These are phyloP conservation scores for Huiozyma naganishii DNA, from an alignment of 805 yeast genomes.

Conservation along the genomic window DNA sequence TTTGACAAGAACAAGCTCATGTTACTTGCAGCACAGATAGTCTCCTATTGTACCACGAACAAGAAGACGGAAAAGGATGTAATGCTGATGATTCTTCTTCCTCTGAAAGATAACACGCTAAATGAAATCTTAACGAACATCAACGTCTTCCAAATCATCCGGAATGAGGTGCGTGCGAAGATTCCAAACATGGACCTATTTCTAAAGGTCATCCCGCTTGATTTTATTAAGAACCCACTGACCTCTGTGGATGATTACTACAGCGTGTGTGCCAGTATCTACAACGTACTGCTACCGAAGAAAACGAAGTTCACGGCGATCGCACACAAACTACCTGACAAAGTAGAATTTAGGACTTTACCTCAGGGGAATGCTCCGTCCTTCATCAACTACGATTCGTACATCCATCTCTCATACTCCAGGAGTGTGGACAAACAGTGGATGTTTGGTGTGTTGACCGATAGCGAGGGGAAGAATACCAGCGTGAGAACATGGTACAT, in stretches of 20 bases:
- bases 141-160: slow-evolving; percentile 38
- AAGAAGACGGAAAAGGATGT: slow-evolving; percentile 19
- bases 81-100: slow-evolving; percentile 22
- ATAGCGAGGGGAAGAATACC: slow-evolving; percentile 61
- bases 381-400: slow-evolving; percentile 42
- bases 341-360: slow-evolving; percentile 35
- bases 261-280: slow-evolving; percentile 42
- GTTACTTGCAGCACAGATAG: slow-evolving; percentile 37
- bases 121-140: slow-evolving; percentile 39
- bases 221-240: slow-evolving; percentile 29
- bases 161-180: slow-evolving; percentile 24
- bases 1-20: slow-evolving; percentile 37
- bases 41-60: slow-evolving; percentile 25
- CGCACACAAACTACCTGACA: slow-evolving; percentile 33
- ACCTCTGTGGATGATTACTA: slow-evolving; percentile 25
- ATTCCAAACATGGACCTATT: slow-evolving; percentile 21
- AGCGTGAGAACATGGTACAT: slow-evolving; percentile 56
- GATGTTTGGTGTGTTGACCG: slow-evolving; percentile 85
- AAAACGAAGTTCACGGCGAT: slow-evolving; percentile 28
- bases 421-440: slow-evolving; percentile 72
- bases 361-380: slow-evolving; percentile 18
- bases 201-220: slow-evolving; percentile 34
- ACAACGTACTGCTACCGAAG: slow-evolving; percentile 38
- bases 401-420: slow-evolving; percentile 77
- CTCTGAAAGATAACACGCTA: slow-evolving; percentile 20